Base-by-base conservation (phyloP, 768 basidiomycete species). In the Pholiota microspora region DNA sequence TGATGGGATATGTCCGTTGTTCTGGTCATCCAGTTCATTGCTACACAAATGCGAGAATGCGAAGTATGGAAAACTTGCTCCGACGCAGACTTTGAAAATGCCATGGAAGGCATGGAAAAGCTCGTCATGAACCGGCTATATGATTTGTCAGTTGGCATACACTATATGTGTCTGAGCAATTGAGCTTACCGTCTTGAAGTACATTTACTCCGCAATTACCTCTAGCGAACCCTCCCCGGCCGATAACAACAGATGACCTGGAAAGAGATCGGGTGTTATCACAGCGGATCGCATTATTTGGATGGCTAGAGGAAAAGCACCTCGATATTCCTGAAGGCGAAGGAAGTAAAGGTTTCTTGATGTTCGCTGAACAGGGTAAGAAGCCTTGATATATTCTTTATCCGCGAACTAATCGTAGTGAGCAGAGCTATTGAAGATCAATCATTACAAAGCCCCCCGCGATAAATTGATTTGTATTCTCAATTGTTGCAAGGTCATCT, bases 31-130 rank as follows among this genome's bases (percentile, higher is more conserved):
- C 62, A 96, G 91, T 99, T 99, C 67, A 98, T 99, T 62, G 76
- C 88, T 0, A 77, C 71, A 29, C 90, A 89, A 67, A 99, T 99
- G 97, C 77, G 87, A 18, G 83, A 85, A 55, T 79, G 80, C 25
- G 93, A 94, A 18, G 74, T 89, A 0, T 98, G 94, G 95, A 83
- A 83, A 64, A 84, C 84, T 55, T 81, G 81, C 1, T 78, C 85
- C 2, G 86, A 92, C 18, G 72, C 75, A 5, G 94, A 98, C 69
- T 98, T 99, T 60, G 97, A 98, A 51, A 95, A 96, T 63, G 93
- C 94, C 0, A 83, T 94, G 77, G 97, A 99, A 71, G 95, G 94
- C 49, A 98, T 98, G 93, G 97, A 99, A 78, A 99, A 99, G 70
- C 81, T 99, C 6, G 97, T 99, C 61, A 98, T 99, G 97, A 99